Base-by-base conservation (phyloP, 768 basidiomycete genomes). In the Jaapia argillacea region DNA sequence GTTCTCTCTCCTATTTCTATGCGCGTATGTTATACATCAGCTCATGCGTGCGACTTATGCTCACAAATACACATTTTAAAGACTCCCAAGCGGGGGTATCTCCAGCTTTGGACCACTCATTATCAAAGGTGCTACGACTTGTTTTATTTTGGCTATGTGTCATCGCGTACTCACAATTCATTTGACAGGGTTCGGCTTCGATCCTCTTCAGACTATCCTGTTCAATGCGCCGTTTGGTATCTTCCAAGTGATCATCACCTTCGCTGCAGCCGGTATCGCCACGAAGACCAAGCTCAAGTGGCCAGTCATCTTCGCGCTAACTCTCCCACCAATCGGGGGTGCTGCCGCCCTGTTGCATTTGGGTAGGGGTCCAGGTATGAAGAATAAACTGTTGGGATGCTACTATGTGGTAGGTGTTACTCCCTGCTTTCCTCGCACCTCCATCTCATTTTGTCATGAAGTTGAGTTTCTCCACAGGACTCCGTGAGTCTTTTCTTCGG, bases 191-290 rank as follows among this genome's bases (percentile, higher is more conserved):
- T 68, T 69, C 43, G 69, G 68, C 12, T 71, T 69, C 50, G 52
- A 65, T 42, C 51, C 62, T 42, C 63, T 65, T 42, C 35, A 61
- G 4, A 68, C 69, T 22, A 68, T 73, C 25, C 55, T 73, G n/a
- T 66, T 75, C 57, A 71, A 70, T 47, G 68, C 71, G 44, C 71
- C 70, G 3, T 74, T 71, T 52, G 56, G 60, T 20, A 58, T 58
- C 10, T 52, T 74, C 16, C 69, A 71, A 52, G 59, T 70, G 25
- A 51, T 67, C 40, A 26, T 65, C 41, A 68, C 63, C 42, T 41
- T 70, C 24, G 24, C 55, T 18, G 53, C 69, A 2, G 68, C 64
- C 14, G 58, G 46, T 18, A 48, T 66, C 18, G 62, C 68, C 2
- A 65, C 57, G 24, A 58, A 54, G 39, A 57, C 65, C 33, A 66